phyloP scores from a whole-genome alignment of 2,329 filamentous ascomycete genomes.

The Ophiostoma sp. region DNA sequence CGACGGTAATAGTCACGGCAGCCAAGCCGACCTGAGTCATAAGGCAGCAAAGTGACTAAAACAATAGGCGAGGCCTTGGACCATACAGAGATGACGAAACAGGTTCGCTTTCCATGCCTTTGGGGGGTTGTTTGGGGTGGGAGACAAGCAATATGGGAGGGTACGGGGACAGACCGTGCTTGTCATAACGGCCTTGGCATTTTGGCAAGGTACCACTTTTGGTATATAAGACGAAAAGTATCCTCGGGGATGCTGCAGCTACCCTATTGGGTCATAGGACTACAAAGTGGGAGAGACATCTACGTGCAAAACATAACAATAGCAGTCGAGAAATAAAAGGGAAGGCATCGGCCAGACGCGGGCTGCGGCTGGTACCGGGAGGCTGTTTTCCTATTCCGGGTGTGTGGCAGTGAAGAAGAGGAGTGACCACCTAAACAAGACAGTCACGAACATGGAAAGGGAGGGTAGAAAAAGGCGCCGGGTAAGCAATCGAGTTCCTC shows the following conservation, averaged over 20 bases:
- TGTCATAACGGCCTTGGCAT: not conserved
- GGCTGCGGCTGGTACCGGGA: not conserved
- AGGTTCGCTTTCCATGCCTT: not conserved
- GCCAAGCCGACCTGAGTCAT: not conserved
- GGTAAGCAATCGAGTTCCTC: not conserved
- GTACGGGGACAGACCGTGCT: not conserved
- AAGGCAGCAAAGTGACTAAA: not conserved
- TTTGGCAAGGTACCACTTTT: not conserved
- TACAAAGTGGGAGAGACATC: too few species aligned
- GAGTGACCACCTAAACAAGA: not conserved
- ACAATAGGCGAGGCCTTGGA: not conserved
- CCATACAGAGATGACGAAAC: not conserved
- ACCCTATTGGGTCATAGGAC: not conserved
- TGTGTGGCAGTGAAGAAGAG: not conserved
- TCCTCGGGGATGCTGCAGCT: not conserved
- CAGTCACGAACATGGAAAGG: not conserved
- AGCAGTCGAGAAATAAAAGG: not conserved
- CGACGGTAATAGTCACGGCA: not conserved
- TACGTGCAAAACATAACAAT: not conserved
- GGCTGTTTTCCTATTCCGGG: not conserved
- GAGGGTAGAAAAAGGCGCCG: not conserved
- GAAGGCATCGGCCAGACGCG: not conserved
- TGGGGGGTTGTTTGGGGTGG: not conserved
- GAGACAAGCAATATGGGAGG: not conserved
- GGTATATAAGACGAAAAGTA: not conserved